A percentile compares a stretch with the other conserved stretches of the same genome.
Evolutionary conservation across 2,329 filamentous ascomycete genomes (phyloP).

Genomic region (Hymenoscyphus albidus): DNA sequence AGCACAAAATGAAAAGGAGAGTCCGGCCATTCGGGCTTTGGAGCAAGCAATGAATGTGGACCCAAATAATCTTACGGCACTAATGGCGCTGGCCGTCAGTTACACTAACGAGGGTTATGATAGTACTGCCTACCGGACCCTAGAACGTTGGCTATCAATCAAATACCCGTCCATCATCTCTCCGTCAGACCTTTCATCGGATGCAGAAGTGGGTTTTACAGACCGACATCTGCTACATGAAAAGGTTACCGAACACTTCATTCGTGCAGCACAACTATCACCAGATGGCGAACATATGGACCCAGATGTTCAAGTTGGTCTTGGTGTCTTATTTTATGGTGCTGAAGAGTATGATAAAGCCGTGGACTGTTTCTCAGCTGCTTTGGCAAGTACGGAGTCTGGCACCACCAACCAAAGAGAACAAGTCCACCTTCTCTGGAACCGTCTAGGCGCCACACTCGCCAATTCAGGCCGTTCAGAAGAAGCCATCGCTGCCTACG

Average conservation of each 20-base stretch:
- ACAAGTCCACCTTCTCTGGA: slow-evolving; percentile 94
- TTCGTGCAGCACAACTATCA: slow-evolving; percentile 85
- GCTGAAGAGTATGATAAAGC: slow-evolving; percentile 98
- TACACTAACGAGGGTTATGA: slow-evolving; percentile 99
- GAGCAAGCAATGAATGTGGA: slow-evolving; percentile 89
- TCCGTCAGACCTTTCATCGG: slow-evolving; percentile 63
- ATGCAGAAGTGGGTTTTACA: slow-evolving; percentile 87
- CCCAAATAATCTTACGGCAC: slow-evolving; percentile 76
- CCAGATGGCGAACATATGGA: slow-evolving; percentile 95
- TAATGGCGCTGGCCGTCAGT: slow-evolving; percentile 93
- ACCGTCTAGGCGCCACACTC: slow-evolving; percentile 89
- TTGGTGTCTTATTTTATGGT: slow-evolving; percentile 96
- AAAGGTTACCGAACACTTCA: slow-evolving; percentile 86
- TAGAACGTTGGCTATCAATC: slow-evolving; percentile 94
- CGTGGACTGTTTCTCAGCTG: slow-evolving; percentile 94
- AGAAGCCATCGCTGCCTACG: slow-evolving; percentile 95
- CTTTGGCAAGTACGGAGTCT: slow-evolving; percentile 78
- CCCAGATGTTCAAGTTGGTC: slow-evolving; percentile 93
- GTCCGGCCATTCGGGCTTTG: slow-evolving; percentile 87
- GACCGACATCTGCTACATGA: slow-evolving; percentile 86
- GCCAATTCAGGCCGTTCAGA: slow-evolving; percentile 92
- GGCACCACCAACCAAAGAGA: slow-evolving; percentile 79
- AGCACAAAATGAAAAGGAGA: slow-evolving; percentile 98
- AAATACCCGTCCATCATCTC: slow-evolving; percentile 85
- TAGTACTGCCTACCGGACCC: slow-evolving; percentile 89